These are phyloP conservation scores for Helenozyma rhizophorensis DNA, from an alignment of 805 yeast genomes.

Conservation along the genomic window DNA sequence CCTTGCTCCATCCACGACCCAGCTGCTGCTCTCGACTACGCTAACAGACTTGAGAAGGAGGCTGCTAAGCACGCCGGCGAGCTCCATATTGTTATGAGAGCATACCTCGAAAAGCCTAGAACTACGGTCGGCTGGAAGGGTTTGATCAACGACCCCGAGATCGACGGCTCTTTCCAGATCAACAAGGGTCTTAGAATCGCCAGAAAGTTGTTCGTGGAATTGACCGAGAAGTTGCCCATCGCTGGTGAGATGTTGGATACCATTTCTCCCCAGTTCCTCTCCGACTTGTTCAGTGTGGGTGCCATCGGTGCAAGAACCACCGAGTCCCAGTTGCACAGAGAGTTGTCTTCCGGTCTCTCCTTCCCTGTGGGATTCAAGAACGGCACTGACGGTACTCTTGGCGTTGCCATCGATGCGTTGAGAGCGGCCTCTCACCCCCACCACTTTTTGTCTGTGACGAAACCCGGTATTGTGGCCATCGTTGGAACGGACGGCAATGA, in stretches of 20 bases:
- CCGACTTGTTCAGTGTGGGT: conserved; percentile 88
- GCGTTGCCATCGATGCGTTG: conserved; percentile 92
- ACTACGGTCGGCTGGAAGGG: conserved; percentile 99
- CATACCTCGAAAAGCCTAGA: conserved; percentile 96
- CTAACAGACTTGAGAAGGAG: conserved; percentile 58
- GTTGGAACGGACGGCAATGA: conserved; percentile 94
- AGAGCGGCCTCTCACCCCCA: conserved; percentile 89
- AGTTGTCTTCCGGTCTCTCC: conserved; percentile 94
- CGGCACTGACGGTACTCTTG: conserved; percentile 94
- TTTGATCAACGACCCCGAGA: conserved; percentile 92
- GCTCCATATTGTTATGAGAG: conserved; percentile 88
- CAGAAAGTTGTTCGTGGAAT: conserved; percentile 76
- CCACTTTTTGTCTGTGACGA: conserved; percentile 96
- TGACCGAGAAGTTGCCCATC: conserved; percentile 79
- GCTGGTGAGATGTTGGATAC: conserved; percentile 98
- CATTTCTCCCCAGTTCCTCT: conserved; percentile 91
- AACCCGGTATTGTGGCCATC: conserved; percentile 95
- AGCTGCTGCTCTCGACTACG: conserved; percentile 85
- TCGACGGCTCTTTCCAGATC: conserved; percentile 87
- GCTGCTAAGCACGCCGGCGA: conserved; percentile 72
- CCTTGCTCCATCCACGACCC: conserved; percentile 97
- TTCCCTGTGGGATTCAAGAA: conserved; percentile 99
- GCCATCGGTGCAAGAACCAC: conserved; percentile 99
- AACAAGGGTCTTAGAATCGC: conserved; percentile 90
- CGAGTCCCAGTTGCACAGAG: conserved; percentile 96